Conservation (phyloP, 2,329 filamentous ascomycete species). For the Cordyceps pruinosa region DNA sequence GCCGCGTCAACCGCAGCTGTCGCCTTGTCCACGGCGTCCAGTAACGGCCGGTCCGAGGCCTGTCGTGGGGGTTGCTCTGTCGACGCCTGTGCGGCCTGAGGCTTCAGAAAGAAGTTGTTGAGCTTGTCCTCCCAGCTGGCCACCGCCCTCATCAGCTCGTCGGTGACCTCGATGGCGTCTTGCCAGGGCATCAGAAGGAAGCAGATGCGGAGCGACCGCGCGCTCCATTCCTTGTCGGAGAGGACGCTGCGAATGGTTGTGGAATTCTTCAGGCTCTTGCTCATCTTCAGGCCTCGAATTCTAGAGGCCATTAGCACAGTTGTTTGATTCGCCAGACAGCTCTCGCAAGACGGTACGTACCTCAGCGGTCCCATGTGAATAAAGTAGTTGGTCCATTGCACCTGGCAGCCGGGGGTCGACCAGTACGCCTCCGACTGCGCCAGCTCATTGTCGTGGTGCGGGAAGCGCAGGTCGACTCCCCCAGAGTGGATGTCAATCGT, state of each 20-base stretch:
- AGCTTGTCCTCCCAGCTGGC: constrained; percentile 58
- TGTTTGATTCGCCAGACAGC: background rate
- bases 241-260: background rate
- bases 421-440: background rate
- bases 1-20: background rate
- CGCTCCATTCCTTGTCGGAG: background rate
- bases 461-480: constrained; percentile 52
- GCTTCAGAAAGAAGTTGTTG: constrained; percentile 39
- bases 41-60: background rate
- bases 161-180: background rate
- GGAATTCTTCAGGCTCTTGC: background rate
- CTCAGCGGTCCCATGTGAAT: background rate
- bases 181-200: background rate
- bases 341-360: background rate
- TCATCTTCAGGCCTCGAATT: background rate
- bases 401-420: background rate
- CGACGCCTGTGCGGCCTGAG: constrained; percentile 18
- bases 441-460: background rate
- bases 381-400: background rate
- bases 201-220: background rate
- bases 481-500: constrained; percentile 67
- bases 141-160: constrained; percentile 40
- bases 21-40: background rate
- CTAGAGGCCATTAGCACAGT: background rate
- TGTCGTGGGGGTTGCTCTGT: background rate